Percentiles rank a stretch among this genome's conserved stretches.
These are phyloP conservation scores for Epichloe elymi DNA, from an alignment of 2,329 filamentous ascomycete genomes.

Conservation along the genomic window DNA sequence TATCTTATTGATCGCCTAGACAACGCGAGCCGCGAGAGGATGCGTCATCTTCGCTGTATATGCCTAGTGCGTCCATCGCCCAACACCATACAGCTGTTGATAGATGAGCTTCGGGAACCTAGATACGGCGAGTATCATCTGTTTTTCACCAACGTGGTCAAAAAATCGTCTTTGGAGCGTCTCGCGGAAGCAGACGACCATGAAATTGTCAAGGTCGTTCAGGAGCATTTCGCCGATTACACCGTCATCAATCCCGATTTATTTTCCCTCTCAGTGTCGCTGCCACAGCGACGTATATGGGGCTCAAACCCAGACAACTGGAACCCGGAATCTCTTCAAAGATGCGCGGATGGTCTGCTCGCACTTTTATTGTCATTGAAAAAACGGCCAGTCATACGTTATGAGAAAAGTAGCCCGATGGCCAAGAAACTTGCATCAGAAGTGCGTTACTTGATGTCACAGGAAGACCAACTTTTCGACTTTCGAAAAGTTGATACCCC, in stretches of 20 bases:
- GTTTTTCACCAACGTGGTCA: constrained; percentile 95
- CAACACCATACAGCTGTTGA: constrained; percentile 82
- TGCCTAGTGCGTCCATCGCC: constrained; percentile 88
- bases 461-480: constrained; percentile 93
- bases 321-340: constrained; percentile 78
- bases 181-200: constrained; percentile 94
- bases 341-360: constrained; percentile 76
- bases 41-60: constrained; percentile 89
- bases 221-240: constrained; percentile 95
- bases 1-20: constrained; percentile 96
- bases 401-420: constrained; percentile 78
- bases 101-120: constrained; percentile 89
- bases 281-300: constrained; percentile 69
- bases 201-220: constrained; percentile 85
- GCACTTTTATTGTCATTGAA: constrained; percentile 80
- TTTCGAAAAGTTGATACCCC: constrained; percentile 91
- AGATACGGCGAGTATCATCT: constrained; percentile 97
- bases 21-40: constrained; percentile 82
- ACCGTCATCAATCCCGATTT: constrained; percentile 90
- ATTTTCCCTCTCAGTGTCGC: constrained; percentile 64
- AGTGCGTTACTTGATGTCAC: constrained; percentile 81
- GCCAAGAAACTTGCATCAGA: constrained; percentile 90
- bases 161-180: constrained; percentile 92
- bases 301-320: constrained; percentile 69
- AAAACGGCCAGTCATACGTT: constrained; percentile 91